These are phyloP conservation scores for Coccomyxa sp. DNA, from an alignment of 139 green algal species.

Conservation along the genomic window DNA sequence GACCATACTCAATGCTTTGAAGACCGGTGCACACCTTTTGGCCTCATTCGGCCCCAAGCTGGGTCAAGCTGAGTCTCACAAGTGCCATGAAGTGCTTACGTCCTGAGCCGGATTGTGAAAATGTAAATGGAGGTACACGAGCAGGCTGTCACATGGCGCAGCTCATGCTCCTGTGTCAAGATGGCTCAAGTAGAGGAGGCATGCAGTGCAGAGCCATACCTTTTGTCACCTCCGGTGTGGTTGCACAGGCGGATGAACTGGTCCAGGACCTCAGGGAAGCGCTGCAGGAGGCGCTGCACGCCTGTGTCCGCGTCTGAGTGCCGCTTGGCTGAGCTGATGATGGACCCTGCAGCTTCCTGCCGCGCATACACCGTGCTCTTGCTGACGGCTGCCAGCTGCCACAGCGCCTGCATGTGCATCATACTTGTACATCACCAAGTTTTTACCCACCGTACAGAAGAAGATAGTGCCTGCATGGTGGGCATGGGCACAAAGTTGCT, in stretches of 20 bases:
- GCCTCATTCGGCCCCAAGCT: too few species aligned
- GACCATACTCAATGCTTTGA: too few species aligned
- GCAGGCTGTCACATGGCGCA: too few species aligned
- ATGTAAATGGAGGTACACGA: too few species aligned
- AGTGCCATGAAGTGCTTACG: too few species aligned
- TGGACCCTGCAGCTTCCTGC: constrained; percentile 33
- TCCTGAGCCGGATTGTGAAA: too few species aligned
- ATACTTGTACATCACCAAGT: too few species aligned
- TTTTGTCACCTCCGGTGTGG: constrained; percentile 7
- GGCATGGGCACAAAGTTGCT: not conserved
- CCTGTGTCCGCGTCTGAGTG: constrained; percentile 8
- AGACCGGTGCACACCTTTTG: too few species aligned
- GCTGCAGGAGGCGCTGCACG: constrained; percentile 26
- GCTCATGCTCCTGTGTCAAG: too few species aligned
- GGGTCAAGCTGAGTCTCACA: too few species aligned
- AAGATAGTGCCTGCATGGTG: not conserved
- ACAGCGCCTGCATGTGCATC: constrained; percentile 83
- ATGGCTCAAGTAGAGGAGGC: too few species aligned
- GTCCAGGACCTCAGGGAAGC: constrained; percentile 58
- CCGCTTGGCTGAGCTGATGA: constrained; percentile 20
- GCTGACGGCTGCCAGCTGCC: constrained; percentile 67
- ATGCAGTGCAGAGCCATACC: too few species aligned
- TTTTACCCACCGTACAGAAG: constrained; percentile 31
- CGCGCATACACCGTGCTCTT: constrained; percentile 60
- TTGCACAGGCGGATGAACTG: constrained; percentile 76